A percentile compares a stretch with the other conserved stretches of the same genome.
These are phyloP conservation scores for Erodium trifolium DNA, from an alignment of 441 rosid species.

Conservation along the genomic window DNA sequence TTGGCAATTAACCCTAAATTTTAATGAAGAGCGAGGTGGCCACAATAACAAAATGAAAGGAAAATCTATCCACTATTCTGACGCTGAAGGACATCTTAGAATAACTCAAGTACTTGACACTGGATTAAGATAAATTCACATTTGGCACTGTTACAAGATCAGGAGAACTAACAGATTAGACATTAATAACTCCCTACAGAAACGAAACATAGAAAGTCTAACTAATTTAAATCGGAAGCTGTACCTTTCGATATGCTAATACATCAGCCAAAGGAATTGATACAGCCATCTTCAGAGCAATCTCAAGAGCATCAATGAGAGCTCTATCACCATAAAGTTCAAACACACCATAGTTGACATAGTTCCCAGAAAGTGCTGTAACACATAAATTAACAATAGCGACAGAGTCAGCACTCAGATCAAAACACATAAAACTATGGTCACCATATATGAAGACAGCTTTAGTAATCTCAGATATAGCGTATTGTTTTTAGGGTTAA, in stretches of 20 bases:
- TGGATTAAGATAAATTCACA: no score
- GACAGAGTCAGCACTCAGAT: not conserved
- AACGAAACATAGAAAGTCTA: not conserved
- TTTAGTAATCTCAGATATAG: not conserved
- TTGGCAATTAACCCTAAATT: no score
- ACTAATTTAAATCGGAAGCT: not conserved
- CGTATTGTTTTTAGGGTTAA: not conserved
- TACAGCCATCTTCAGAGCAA: constrained; percentile 76
- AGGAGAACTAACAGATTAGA: no score
- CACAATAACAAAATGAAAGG: no score
- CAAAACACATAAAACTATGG: not conserved
- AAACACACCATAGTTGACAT: constrained; percentile 95
- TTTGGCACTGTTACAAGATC: no score
- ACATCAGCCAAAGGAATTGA: constrained; percentile 91
- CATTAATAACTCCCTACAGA: not conserved
- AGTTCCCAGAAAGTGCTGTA: constrained; percentile 92
- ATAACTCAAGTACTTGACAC: no score
- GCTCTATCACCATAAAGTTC: constrained; percentile 99
- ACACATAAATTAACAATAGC: constrained; percentile 14
- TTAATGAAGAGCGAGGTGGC: no score
- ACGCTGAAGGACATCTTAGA: no score
- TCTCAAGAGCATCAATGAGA: constrained; percentile 88
- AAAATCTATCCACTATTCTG: no score
- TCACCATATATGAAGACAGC: not conserved
- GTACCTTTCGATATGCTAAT: constrained; percentile 88